Base-by-base conservation (phyloP, 306 rosid species). In the Prunus mira region DNA sequence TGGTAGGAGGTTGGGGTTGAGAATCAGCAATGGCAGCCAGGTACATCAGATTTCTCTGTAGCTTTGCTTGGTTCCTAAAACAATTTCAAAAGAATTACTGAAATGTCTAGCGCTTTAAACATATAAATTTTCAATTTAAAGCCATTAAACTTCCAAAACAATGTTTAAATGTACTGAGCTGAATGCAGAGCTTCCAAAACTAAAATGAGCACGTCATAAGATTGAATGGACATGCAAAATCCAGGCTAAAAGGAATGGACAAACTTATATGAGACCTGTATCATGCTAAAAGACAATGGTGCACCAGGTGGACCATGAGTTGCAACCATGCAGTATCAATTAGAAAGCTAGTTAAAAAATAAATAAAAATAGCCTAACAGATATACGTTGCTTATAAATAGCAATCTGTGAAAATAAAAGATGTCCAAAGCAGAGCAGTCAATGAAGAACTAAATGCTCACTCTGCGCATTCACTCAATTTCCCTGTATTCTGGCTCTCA, bases 1-100 rank as follows among this genome's bases (percentile, higher is more conserved):
- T 88, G 51, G 87, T 76, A 32, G 96, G 91, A 63, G 97, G 96
- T 80, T 95, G 99, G 65, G 99, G 99, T 81, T 95, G 99, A 76
- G 99, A 95, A 86, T 95, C 99, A 77, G 99, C 99, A 69, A 95
- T 95, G 70, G 99, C 99, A 76, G 99, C 99, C 17, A 95, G 85
- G 86, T 95, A 95, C 97, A 95, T 95, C 66, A 95, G 96, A 87
- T 95, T 95, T 62, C 99, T 68, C 89, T 96, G 99, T 18, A 96
- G 88, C 87, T 92, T 91, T 56, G 99, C 99, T 79, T 96, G 99
- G 85, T 91, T 92, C 92, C 99, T 95, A 88, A 55, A 74, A 62
- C 13, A 22, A 68, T 15, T 43, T 13, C 64, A 67, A 76, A 17
- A 25, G 41, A 55, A 58, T 65, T 47, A 43, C 19, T 9, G 15